Conservation (phyloP, 805 yeast genomes). For the Yarrowia sp. region DNA sequence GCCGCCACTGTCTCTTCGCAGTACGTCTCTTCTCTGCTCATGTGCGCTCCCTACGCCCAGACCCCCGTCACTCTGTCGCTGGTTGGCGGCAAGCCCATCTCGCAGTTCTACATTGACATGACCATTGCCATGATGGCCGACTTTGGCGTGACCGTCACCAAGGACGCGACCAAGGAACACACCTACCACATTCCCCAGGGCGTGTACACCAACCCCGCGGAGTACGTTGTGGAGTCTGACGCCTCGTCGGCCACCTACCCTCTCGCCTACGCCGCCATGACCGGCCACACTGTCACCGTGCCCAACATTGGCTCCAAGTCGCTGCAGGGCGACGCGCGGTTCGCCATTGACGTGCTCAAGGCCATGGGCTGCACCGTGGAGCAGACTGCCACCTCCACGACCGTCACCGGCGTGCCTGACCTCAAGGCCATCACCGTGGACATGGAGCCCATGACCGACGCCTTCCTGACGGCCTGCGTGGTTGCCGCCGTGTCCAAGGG, state of each 20-base stretch:
- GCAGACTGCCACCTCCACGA: constrained; percentile 85
- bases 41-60: constrained; percentile 97
- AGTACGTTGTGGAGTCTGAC: constrained; percentile 92
- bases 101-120: constrained; percentile 96
- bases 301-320: constrained; percentile 94
- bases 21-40: constrained; percentile 91
- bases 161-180: constrained; percentile 72
- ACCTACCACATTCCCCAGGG: constrained; percentile 93
- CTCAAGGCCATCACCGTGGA: constrained; percentile 81
- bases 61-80: constrained; percentile 85
- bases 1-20: constrained; percentile 98
- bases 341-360: constrained; percentile 87
- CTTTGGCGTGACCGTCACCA: constrained; percentile 81
- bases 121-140: constrained; percentile 93
- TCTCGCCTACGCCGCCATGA: constrained; percentile 94
- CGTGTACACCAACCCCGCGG: constrained; percentile 76
- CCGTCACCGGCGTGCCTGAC: constrained; percentile 74
- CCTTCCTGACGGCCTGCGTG: constrained; percentile 94
- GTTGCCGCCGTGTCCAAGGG: constrained; percentile 90
- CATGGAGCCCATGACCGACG: constrained; percentile 99
- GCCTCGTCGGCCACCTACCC: constrained; percentile 99
- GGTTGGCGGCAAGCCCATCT: constrained; percentile 96
- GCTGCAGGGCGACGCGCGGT: constrained; percentile 95
- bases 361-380: constrained; percentile 95
- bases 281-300: constrained; percentile 89